A percentile compares a stretch with the other conserved stretches of the same genome.
phyloP scores from a whole-genome alignment of 345 rosid species.

The Pugionium dolabratum region DNA sequence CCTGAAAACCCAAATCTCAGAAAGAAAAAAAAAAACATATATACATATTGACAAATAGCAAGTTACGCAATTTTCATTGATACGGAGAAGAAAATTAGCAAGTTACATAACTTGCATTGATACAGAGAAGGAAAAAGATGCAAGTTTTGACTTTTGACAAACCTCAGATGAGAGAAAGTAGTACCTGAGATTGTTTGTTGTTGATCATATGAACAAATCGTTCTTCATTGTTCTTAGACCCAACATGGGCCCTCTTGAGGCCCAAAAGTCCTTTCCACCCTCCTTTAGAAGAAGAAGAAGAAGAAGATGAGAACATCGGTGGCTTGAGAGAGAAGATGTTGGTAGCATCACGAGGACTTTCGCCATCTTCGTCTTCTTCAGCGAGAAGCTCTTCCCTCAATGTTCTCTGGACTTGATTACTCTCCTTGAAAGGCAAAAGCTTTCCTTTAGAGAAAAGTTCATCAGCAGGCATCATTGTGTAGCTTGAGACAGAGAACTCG shows the following conservation, averaged over 20 bases:
- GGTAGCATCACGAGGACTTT: conserved; percentile 41
- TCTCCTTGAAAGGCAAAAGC: conserved; percentile 76
- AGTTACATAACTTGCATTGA: background rate
- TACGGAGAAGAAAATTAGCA: background rate
- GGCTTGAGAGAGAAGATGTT: conserved; percentile 51
- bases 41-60: background rate
- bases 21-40: background rate
- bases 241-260: conserved; percentile 66
- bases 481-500: conserved; percentile 77
- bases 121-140: background rate
- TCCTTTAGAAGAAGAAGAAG: conserved; percentile 40
- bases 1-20: conserved; percentile 23
- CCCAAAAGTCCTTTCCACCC: conserved; percentile 90
- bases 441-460: conserved; percentile 93
- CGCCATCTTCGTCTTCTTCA: conserved; percentile 49
- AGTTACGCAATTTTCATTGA: background rate
- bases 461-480: conserved; percentile 94
- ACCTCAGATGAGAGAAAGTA: conserved; percentile 17
- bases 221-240: conserved; percentile 65
- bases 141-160: background rate
- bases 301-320: conserved; percentile 51
- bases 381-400: conserved; percentile 85
- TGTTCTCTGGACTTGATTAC: conserved; percentile 66
- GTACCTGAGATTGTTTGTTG: conserved; percentile 46
- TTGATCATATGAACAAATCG: conserved; percentile 43